Evolutionary conservation across 1,284 basidiomycete genomes (phyloP).

Genomic region (Tranzscheliella williamsii): DNA sequence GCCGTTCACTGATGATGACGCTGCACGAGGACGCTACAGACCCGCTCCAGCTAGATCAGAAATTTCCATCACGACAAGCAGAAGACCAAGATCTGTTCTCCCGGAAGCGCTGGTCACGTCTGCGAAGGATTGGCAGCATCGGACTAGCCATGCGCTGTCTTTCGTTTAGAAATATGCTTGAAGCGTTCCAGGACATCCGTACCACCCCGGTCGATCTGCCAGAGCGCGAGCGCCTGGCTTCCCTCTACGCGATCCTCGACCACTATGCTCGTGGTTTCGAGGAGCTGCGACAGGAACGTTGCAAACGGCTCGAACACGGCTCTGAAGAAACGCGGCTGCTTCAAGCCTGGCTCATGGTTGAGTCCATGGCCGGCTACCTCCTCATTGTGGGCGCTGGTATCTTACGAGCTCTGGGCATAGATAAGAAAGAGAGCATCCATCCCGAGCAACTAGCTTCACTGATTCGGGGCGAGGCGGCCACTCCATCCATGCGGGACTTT

Average conservation of each 20-base stretch:
- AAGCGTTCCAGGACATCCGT: constrained; percentile 14
- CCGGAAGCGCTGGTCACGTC: constrained; percentile 10
- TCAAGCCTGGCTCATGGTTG: constrained; percentile 14
- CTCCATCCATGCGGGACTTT: constrained; percentile 12
- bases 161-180: constrained; percentile 12
- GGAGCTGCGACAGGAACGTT: constrained; percentile 6
- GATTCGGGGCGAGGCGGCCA: constrained; percentile 18
- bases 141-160: constrained; percentile 27
- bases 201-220: constrained; percentile 2
- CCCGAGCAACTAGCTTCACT: constrained; percentile 9
- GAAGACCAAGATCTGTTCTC: constrained; percentile 11
- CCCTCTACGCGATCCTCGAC: constrained; percentile 6
- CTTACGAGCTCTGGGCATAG: constrained; percentile 20
- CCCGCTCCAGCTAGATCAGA: not conserved
- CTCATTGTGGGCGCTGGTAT: constrained; percentile 16
- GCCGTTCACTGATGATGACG: constrained; percentile 11
- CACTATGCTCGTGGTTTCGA: constrained; percentile 4
- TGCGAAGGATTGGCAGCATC: constrained; percentile 15
- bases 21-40: not conserved
- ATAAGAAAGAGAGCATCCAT: constrained; percentile 19
- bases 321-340: constrained; percentile 3
- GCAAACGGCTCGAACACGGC: constrained; percentile 1
- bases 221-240: constrained; percentile 9
- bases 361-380: constrained; percentile 17
- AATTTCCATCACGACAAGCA: too few species aligned